These are phyloP conservation scores for Linnemannia zychae DNA, from an alignment of 192 early-diverging fungal genomes.

Conservation along the genomic window DNA sequence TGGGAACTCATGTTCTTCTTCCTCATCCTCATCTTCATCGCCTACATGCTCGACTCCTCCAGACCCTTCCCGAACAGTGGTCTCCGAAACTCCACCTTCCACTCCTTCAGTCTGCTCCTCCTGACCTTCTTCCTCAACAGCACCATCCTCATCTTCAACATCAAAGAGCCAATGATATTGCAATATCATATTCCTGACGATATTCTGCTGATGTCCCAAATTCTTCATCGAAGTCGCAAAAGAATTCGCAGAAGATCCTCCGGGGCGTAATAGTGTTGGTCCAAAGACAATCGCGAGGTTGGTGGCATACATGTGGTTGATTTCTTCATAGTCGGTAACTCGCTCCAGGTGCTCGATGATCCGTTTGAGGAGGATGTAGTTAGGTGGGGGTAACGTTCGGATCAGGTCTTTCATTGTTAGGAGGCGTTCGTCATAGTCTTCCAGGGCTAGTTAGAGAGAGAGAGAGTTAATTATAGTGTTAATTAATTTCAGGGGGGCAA, in stretches of 20 bases:
- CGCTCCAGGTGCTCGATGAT: slow-evolving; percentile 80
- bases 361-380: slow-evolving; percentile 77
- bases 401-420: slow-evolving; percentile 78
- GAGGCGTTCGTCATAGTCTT: slow-evolving; percentile 80
- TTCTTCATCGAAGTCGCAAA: slow-evolving; percentile 79
- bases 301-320: slow-evolving; percentile 91
- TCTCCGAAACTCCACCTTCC: neutral
- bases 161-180: slow-evolving; percentile 86
- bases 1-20: slow-evolving; percentile 26
- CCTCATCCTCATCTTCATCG: slow-evolving; percentile 22
- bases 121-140: slow-evolving; percentile 3
- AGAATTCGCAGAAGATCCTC: slow-evolving; percentile 64
- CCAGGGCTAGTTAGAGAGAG: slow-evolving; percentile 56
- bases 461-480: neutral
- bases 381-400: slow-evolving; percentile 69
- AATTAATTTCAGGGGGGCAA: too few species aligned
- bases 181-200: slow-evolving; percentile 79
- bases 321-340: slow-evolving; percentile 80
- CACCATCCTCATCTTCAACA: slow-evolving; percentile 68
- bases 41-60: neutral
- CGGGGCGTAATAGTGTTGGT: slow-evolving; percentile 85
- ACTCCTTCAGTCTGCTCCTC: neutral
- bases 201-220: slow-evolving; percentile 78
- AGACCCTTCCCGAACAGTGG: neutral
- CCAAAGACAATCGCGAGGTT: slow-evolving; percentile 98